These are phyloP conservation scores for Millerozyma acaciae DNA, from an alignment of 805 yeast genomes.

Conservation along the genomic window DNA sequence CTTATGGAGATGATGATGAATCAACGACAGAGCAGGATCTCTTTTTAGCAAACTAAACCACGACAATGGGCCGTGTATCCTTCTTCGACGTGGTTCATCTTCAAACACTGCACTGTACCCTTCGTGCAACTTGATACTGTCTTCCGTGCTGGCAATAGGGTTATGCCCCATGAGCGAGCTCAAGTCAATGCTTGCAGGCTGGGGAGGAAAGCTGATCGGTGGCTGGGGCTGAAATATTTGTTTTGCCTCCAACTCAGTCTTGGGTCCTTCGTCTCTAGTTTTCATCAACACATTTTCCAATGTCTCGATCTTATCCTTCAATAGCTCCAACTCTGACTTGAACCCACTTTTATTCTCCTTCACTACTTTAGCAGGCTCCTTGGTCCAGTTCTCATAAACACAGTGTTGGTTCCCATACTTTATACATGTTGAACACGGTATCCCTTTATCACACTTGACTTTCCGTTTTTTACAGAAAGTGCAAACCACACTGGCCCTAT, in stretches of 20 bases:
- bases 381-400: conserved; percentile 2
- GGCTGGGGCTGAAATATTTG: background rate
- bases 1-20: conserved; percentile 12
- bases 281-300: conserved; percentile 12
- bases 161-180: conserved; percentile 9
- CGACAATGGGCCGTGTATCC: conserved; percentile 29
- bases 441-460: conserved; percentile 34
- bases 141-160: conserved; percentile 13
- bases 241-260: too few relatives aligned
- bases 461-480: conserved; percentile 33
- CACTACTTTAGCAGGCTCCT: conserved; percentile 4
- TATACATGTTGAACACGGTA: conserved; percentile 35
- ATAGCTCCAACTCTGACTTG: conserved; percentile 4
- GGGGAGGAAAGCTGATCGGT: background rate
- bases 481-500: conserved; percentile 32
- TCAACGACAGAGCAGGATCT: conserved; percentile 18
- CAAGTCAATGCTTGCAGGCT: background rate
- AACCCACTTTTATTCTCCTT: conserved; percentile 1
- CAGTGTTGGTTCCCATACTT: conserved; percentile 29
- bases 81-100: conserved; percentile 21
- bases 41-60: conserved; percentile 25
- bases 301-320: conserved; percentile 12
- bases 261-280: background rate
- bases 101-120: conserved; percentile 22
- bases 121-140: conserved; percentile 15